These are phyloP conservation scores for Lentinula raphanica DNA, from an alignment of 768 basidiomycete species.

Conservation along the genomic window DNA sequence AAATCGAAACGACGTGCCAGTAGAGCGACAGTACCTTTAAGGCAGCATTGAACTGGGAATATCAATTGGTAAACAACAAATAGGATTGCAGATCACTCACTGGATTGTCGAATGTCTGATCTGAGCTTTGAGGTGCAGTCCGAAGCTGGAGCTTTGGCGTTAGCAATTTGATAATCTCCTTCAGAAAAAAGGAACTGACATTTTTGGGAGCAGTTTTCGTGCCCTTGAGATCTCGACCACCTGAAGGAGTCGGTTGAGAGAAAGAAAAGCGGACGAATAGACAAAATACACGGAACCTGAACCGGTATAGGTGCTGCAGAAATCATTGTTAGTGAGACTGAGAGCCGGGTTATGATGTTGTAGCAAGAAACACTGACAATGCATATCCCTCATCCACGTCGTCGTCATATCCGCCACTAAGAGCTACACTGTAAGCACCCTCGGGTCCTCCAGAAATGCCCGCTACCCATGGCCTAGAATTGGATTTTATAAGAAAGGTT, in stretches of 20 bases:
- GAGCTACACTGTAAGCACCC: constrained; percentile 81
- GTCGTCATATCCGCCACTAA: constrained; percentile 87
- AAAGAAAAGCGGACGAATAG: background rate
- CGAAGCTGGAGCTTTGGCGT: constrained; percentile 52
- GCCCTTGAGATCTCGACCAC: constrained; percentile 83
- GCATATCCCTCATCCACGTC: constrained; percentile 79
- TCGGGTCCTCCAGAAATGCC: constrained; percentile 65
- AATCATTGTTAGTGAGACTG: background rate
- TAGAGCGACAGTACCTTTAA: constrained; percentile 1
- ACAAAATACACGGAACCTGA: constrained; percentile 43
- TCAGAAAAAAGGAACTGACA: constrained; percentile 30
- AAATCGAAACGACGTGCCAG: background rate
- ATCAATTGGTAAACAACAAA: background rate
- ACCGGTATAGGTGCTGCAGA: constrained; percentile 70
- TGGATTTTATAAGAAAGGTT: no score
- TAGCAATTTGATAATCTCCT: background rate
- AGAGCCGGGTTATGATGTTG: background rate
- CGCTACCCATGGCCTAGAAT: constrained; percentile 79
- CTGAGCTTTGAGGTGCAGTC: constrained; percentile 80
- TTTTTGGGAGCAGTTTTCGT: constrained; percentile 82
- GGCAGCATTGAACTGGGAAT: constrained; percentile 27
- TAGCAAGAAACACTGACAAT: constrained; percentile 50
- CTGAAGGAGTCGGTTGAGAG: constrained; percentile 25
- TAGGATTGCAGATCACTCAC: constrained; percentile 22
- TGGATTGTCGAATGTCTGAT: constrained; percentile 74